Evolutionary conservation across 768 basidiomycete species (phyloP).

Genomic region (Pleurotus platypus): DNA sequence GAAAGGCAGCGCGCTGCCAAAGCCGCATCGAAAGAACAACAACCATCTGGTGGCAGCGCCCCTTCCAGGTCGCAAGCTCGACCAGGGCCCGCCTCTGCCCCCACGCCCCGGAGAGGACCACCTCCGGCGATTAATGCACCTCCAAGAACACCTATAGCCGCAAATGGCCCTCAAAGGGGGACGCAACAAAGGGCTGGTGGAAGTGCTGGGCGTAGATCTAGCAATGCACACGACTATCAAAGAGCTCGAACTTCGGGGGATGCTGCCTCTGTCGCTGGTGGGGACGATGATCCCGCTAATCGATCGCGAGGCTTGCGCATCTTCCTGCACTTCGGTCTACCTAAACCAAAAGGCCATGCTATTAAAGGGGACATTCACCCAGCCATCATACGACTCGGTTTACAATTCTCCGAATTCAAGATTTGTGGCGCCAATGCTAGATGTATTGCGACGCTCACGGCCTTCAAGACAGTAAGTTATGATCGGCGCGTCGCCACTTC

Average conservation of each 20-base stretch:
- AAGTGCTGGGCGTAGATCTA: conserved; percentile 4
- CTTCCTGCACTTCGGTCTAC: conserved; percentile 83
- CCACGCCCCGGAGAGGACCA: not conserved
- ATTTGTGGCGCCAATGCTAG: conserved; percentile 94
- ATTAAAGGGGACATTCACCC: conserved; percentile 91
- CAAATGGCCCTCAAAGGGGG: not conserved
- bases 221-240: conserved; percentile 15
- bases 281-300: conserved; percentile 28
- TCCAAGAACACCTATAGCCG: conserved; percentile 10
- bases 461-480: conserved; percentile 81
- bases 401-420: conserved; percentile 89
- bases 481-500: conserved; percentile 7
- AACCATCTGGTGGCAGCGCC: conserved; percentile 12
- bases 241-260: conserved; percentile 24
- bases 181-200: conserved; percentile 5
- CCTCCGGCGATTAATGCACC: conserved; percentile 3
- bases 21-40: conserved; percentile 37
- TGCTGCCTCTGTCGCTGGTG: conserved; percentile 13
- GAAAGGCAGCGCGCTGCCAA: conserved; percentile 82
- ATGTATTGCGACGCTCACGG: conserved; percentile 87
- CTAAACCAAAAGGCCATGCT: conserved; percentile 48
- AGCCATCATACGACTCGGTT: conserved; percentile 76
- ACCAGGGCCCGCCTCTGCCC: conserved; percentile 12
- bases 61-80: too few relatives aligned
- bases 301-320: conserved; percentile 70